phyloP scores from a whole-genome alignment of 352 stramenopile species.

The Peronosclerospora sorghi region DNA sequence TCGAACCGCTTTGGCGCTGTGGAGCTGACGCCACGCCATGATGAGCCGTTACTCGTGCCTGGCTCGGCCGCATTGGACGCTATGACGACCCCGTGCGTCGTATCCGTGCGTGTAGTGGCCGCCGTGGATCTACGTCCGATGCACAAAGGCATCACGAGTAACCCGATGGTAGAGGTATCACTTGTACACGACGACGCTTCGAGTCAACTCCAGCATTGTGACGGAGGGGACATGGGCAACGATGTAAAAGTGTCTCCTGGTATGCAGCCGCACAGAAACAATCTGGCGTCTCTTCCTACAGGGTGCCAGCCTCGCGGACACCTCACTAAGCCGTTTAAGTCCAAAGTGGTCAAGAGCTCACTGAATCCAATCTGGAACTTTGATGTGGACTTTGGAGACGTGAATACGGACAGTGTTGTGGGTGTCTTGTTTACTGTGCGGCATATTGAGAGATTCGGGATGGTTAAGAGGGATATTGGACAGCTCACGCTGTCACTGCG shows the following conservation, averaged over 20 bases:
- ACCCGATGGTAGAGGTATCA: constrained; percentile 61
- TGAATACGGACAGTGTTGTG: constrained; percentile 52
- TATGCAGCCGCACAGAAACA: constrained; percentile 5
- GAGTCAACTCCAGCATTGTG: constrained; percentile 14
- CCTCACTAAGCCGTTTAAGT: constrained; percentile 38
- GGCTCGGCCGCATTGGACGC: constrained; percentile 47
- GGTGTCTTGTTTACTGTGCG: constrained; percentile 58
- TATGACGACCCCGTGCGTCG: constrained; percentile 44
- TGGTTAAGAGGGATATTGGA: constrained; percentile 66
- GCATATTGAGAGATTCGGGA: constrained; percentile 60
- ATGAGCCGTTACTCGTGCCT: constrained; percentile 48
- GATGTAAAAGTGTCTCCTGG: constrained; percentile 24
- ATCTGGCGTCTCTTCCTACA: constrained; percentile 14
- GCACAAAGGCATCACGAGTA: constrained; percentile 58
- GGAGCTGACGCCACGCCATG: constrained; percentile 39
- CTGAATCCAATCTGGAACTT: constrained; percentile 78
- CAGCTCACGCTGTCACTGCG: constrained; percentile 50
- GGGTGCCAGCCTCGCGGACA: constrained; percentile 16
- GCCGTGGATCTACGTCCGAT: constrained; percentile 47
- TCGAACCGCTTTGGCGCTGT: constrained; percentile 28
- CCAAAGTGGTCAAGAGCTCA: constrained; percentile 51
- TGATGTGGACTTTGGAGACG: constrained; percentile 69
- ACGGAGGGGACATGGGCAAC: constrained; percentile 34
- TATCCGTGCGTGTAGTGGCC: constrained; percentile 47
- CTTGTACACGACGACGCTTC: constrained; percentile 46